Percentiles rank a stretch among this genome's conserved stretches.
Evolutionary conservation across 2,329 filamentous ascomycete species (phyloP).

Genomic region (Fusarium incarnatum): DNA sequence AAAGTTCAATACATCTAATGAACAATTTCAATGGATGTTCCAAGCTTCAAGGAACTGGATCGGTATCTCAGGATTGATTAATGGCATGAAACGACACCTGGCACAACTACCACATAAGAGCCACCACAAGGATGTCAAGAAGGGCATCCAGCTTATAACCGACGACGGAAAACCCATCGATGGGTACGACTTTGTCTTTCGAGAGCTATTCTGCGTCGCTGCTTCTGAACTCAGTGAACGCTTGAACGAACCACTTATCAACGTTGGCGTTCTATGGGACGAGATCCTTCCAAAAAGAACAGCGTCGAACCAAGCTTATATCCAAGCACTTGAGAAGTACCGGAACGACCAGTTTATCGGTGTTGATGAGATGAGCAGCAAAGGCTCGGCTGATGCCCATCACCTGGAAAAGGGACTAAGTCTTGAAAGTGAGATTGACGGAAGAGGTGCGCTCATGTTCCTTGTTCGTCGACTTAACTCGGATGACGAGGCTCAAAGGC

Average conservation of each 20-base stretch:
- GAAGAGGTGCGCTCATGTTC: conserved; percentile 83
- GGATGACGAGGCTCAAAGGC: conserved; percentile 68
- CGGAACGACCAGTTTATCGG: not conserved
- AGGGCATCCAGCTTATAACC: conserved; percentile 58
- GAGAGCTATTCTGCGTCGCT: conserved; percentile 84
- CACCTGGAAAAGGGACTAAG: conserved; percentile 56
- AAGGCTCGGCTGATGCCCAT: conserved; percentile 33
- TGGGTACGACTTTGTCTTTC: conserved; percentile 81
- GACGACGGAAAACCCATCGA: conserved; percentile 69
- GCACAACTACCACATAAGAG: conserved; percentile 56
- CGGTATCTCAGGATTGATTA: conserved; percentile 73
- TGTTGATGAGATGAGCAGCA: conserved; percentile 9
- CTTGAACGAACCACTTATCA: conserved; percentile 70
- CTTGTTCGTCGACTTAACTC: conserved; percentile 73
- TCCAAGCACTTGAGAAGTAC: conserved; percentile 23
- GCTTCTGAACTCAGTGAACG: conserved; percentile 77
- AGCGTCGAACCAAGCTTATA: conserved; percentile 35
- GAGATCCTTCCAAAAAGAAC: conserved; percentile 76
- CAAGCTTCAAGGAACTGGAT: conserved; percentile 83
- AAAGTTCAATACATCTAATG: conserved; percentile 78
- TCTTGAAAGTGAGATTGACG: conserved; percentile 56
- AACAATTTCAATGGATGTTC: conserved; percentile 89
- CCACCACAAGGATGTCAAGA: conserved; percentile 25
- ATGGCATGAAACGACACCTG: conserved; percentile 78
- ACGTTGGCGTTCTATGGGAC: conserved; percentile 78